These are phyloP conservation scores for Saccharomyces kudriavzevii DNA, from an alignment of 805 yeast species.

Conservation along the genomic window DNA sequence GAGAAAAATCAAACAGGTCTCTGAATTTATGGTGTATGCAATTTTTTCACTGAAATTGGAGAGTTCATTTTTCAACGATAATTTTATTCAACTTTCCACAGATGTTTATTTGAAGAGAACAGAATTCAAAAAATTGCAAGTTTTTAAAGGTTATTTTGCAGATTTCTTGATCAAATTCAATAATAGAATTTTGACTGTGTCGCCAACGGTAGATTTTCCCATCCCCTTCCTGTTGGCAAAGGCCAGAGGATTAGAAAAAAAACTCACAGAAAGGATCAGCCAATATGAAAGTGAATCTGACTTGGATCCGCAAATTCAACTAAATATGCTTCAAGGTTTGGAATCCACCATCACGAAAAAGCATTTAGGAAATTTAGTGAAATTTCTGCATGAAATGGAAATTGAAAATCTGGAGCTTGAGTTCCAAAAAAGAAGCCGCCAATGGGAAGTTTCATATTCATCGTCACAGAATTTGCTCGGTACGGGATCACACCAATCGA, in stretches of 20 bases:
- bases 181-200: conserved; percentile 60
- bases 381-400: conserved; percentile 28
- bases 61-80: conserved; percentile 62
- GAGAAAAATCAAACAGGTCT: conserved; percentile 62
- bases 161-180: conserved; percentile 36
- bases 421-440: conserved; percentile 36
- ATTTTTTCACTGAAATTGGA: conserved; percentile 76
- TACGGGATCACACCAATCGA: conserved; percentile 68
- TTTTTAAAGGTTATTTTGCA: conserved; percentile 28
- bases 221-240: conserved; percentile 55
- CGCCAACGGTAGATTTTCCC: conserved; percentile 75
- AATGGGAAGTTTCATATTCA: conserved; percentile 58
- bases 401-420: conserved; percentile 26
- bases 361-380: conserved; percentile 28
- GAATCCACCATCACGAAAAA: conserved; percentile 27
- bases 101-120: conserved; percentile 25
- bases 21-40: conserved; percentile 72
- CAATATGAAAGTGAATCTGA: conserved; percentile 12
- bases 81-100: conserved; percentile 47
- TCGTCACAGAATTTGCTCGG: conserved; percentile 52
- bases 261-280: conserved; percentile 22
- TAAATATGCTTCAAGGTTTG: conserved; percentile 7
- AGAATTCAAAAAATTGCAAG: conserved; percentile 9
- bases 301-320: conserved; percentile 2
- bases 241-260: conserved; percentile 45